phyloP scores from a whole-genome alignment of 2,329 filamentous ascomycete species.

The Cytospora leucostoma region DNA sequence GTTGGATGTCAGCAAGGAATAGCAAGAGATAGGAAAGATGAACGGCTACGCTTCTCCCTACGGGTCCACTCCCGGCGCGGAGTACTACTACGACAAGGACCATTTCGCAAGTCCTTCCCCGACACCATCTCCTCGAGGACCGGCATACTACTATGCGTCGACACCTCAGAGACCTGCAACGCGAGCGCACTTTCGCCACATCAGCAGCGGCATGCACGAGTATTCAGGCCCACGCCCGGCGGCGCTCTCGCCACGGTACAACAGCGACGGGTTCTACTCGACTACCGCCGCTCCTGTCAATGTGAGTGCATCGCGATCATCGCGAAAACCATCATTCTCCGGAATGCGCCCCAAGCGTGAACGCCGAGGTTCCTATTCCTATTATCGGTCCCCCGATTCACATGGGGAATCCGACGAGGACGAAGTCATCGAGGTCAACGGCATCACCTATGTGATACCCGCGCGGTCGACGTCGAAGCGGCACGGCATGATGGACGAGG shows the following conservation, averaged over 20 bases:
- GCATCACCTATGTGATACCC: slow-evolving; percentile 55
- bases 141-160: slow-evolving; percentile 44
- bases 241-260: slow-evolving; percentile 61
- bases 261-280: slow-evolving; percentile 60
- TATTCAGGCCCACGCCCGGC: slow-evolving; percentile 48
- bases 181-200: slow-evolving; percentile 51
- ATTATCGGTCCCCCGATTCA: slow-evolving; percentile 59
- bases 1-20: slow-evolving; percentile 38
- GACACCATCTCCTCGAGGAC: slow-evolving; percentile 57
- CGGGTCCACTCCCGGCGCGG: slow-evolving; percentile 51
- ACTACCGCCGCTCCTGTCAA: slow-evolving; percentile 55
- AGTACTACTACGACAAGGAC: slow-evolving; percentile 54
- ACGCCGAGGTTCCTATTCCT: slow-evolving; percentile 59
- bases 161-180: slow-evolving; percentile 57
- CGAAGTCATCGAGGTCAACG: slow-evolving; percentile 58
- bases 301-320: slow-evolving; percentile 59
- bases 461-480: slow-evolving; percentile 51
- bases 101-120: slow-evolving; percentile 55
- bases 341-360: slow-evolving; percentile 51
- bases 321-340: slow-evolving; percentile 51
- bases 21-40: slow-evolving; percentile 43
- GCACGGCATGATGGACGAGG: slow-evolving; percentile 34
- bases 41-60: slow-evolving; percentile 45
- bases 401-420: slow-evolving; percentile 67
- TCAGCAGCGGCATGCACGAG: slow-evolving; percentile 45